Evolutionary conservation across 257 asterid species (phyloP).

Genomic region (Perilla frutescens): DNA sequence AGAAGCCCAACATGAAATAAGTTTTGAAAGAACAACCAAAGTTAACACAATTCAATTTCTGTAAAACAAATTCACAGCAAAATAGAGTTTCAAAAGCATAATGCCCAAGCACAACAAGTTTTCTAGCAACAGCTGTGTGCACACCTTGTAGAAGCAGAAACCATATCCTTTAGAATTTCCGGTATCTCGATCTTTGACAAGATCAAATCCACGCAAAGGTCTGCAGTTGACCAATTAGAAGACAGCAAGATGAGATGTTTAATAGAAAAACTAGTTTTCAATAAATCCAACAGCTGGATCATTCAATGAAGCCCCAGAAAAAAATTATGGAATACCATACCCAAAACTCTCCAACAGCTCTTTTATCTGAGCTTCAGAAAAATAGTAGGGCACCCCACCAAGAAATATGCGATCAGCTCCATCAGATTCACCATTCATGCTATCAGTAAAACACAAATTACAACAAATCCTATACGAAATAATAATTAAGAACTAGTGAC

Average conservation of each 20-base stretch:
- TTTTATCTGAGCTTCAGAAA: constrained; percentile 61
- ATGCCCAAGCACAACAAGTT: constrained; percentile 21
- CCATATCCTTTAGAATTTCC: constrained; percentile 73
- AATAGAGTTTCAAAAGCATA: constrained; percentile 9
- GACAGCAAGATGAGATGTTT: constrained; percentile 13
- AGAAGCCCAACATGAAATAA: constrained; percentile 12
- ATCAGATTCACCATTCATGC: constrained; percentile 55
- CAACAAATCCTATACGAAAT: constrained; percentile 12
- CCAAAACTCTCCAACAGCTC: constrained; percentile 67
- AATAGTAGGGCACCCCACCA: constrained; percentile 69
- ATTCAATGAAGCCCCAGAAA: constrained; percentile 7
- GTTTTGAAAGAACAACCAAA: background rate
- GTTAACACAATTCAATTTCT: constrained; percentile 7
- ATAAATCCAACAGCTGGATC: constrained; percentile 20
- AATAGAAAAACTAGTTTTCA: constrained; percentile 19
- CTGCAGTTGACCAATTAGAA: constrained; percentile 40
- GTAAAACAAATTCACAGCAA: constrained; percentile 8
- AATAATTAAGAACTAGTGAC: background rate
- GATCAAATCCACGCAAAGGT: constrained; percentile 62
- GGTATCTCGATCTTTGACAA: constrained; percentile 68
- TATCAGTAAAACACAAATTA: constrained; percentile 37
- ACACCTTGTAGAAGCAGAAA: constrained; percentile 62
- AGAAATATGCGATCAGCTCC: constrained; percentile 64
- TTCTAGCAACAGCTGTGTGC: constrained; percentile 21
- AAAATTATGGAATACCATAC: constrained; percentile 34